Base-by-base conservation (phyloP, 2,329 filamentous ascomycete genomes). In the Periconia sp. region DNA sequence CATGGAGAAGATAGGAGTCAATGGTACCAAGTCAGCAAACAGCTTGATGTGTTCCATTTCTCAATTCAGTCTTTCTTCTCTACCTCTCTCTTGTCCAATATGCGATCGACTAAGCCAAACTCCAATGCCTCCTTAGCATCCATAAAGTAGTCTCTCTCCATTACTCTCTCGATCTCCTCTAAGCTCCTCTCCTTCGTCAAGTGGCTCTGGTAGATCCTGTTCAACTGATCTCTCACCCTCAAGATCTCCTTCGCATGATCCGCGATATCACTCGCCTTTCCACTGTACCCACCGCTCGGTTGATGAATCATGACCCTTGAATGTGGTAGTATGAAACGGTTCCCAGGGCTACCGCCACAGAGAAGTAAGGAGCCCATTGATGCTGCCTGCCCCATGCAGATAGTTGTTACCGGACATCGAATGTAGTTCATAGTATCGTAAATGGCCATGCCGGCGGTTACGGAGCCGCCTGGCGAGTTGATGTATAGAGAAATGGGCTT, bases 351-450 rank as follows among this genome's bases (percentile, higher is more conserved):
- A 15, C 95, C 94, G 33, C 92, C 94, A 34, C 88, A 87, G 1
- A 99, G 82, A 1, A 99, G 78, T 17, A 99, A 78, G 1, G 87
- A 90, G 5, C 92, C 94, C 94, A 99, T 99, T 3, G 88, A 94
- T 1, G 94, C 92, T 0, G 95, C 94, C 61, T 95, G 89, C 6
- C 94, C 94, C 30, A 99, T 83, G 64, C 94, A 97, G 21, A 99
- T 94, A 0, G 94, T 99, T 30, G 88, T 92, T 0, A 99, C 91
- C 1, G 92, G 90, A 3, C 89, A 89, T 48, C 87, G 85, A 66
- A 99, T 97, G 71, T 99, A 99, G 58, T 87, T 85, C 92, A 99
- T 97, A 10, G 94, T 99, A 69, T 99, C 94, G 78, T 99, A 99
- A 63, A 99, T 97, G 18, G 94, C 92, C 47, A 86, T 76, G 3